phyloP scores from a whole-genome alignment of 2,329 filamentous ascomycete species.

The Saccharata proteae region DNA sequence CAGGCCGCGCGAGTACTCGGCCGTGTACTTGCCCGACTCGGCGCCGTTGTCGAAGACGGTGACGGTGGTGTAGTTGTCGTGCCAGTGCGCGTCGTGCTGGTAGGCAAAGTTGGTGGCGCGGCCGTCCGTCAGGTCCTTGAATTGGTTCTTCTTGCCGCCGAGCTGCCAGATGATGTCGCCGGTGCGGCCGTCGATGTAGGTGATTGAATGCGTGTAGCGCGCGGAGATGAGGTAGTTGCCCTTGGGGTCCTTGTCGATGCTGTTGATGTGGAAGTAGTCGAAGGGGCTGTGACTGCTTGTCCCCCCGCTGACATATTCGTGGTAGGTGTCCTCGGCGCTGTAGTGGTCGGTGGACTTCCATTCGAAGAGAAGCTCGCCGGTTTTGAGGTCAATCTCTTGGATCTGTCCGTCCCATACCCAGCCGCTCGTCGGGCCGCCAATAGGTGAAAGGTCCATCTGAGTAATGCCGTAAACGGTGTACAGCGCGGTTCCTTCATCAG shows the following conservation, averaged over 20 bases:
- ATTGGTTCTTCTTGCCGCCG: conserved; percentile 35
- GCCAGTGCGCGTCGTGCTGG: conserved; percentile 42
- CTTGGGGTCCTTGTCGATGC: conserved; percentile 22
- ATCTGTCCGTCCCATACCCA: conserved; percentile 33
- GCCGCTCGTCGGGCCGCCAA: conserved; percentile 23
- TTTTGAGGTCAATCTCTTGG: conserved; percentile 32
- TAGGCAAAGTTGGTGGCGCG: conserved; percentile 36
- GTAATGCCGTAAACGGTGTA: conserved; percentile 29
- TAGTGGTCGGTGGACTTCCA: conserved; percentile 29
- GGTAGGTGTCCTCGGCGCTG: conserved; percentile 14
- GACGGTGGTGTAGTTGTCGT: conserved; percentile 13
- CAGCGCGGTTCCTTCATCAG: conserved; percentile 29
- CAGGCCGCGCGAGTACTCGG: conserved; percentile 19
- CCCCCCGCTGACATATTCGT: conserved; percentile 16
- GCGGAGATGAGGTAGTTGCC: conserved; percentile 15
- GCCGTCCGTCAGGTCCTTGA: conserved; percentile 28
- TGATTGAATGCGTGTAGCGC: conserved; percentile 13
- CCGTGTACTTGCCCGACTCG: conserved; percentile 11
- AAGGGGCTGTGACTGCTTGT: conserved; percentile 20
- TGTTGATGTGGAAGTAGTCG: conserved; percentile 30
- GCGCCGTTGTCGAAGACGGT: conserved; percentile 30
- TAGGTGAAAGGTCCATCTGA: conserved; percentile 24
- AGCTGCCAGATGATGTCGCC: conserved; percentile 40
- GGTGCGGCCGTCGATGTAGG: conserved; percentile 17
- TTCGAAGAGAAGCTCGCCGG: conserved; percentile 27